Conservation (phyloP, 495 filamentous ascomycete genomes). For the Pyrenopolyporus hunteri region DNA sequence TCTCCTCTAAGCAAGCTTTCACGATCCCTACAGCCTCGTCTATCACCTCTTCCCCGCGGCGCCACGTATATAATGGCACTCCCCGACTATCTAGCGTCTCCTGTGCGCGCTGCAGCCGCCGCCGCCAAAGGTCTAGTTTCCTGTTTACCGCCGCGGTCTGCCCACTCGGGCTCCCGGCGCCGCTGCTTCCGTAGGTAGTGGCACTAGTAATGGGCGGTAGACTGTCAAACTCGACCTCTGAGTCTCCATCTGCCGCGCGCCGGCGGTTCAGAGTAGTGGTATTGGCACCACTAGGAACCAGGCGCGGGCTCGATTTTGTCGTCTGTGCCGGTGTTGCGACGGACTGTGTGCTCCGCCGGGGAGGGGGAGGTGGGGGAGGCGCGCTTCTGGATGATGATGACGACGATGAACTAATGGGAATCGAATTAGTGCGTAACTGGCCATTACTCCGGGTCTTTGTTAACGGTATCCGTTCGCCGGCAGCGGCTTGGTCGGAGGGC, state of each 20-base stretch:
- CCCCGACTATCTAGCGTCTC: constrained; percentile 69
- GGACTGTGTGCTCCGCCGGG: constrained; percentile 51
- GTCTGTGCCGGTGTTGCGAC: constrained; percentile 1
- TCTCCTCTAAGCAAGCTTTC: constrained; percentile 47
- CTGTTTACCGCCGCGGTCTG: constrained; percentile 60
- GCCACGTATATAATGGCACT: constrained; percentile 83
- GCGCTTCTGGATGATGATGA: constrained; percentile 10
- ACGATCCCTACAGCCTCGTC: constrained; percentile 58
- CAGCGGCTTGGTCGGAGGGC: constrained; percentile 40
- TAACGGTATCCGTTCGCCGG: constrained; percentile 42
- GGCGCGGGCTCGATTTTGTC: constrained; percentile 31
- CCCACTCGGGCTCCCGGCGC: constrained; percentile 19
- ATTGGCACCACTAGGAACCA: background rate
- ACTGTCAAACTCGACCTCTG: constrained; percentile 42
- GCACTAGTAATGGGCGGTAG: constrained; percentile 20
- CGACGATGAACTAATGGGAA: background rate
- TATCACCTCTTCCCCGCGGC: constrained; percentile 78
- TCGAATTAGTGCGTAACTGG: background rate
- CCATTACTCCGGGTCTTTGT: constrained; percentile 2
- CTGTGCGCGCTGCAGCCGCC: constrained; percentile 77
- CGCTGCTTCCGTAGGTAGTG: constrained; percentile 15
- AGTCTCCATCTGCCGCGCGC: constrained; percentile 35
- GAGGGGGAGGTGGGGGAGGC: constrained; percentile 46
- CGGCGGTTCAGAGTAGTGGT: constrained; percentile 19
- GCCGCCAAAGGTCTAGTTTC: constrained; percentile 82